These are phyloP conservation scores for Begonia peltatifolia DNA, from an alignment of 306 rosid species.

Conservation along the genomic window DNA sequence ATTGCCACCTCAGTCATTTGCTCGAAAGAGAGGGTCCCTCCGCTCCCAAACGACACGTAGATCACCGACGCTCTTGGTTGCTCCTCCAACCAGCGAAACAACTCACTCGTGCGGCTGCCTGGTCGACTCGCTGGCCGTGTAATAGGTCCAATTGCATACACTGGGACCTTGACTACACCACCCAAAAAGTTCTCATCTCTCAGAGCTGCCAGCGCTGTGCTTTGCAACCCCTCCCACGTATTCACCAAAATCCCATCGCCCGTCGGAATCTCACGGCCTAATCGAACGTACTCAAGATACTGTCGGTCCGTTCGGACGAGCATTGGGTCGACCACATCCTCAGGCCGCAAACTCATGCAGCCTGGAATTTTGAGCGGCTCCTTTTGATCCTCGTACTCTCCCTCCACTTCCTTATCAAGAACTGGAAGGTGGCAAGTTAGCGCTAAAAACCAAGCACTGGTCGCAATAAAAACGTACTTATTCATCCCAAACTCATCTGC, in stretches of 20 bases:
- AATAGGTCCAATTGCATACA: slow-evolving; percentile 25
- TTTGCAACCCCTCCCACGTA: slow-evolving; percentile 13
- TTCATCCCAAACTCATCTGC: slow-evolving; percentile 10
- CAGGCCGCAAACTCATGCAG: slow-evolving; percentile 12
- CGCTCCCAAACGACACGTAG: slow-evolving; percentile 45
- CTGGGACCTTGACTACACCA: slow-evolving; percentile 1
- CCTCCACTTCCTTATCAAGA: slow-evolving; percentile 9
- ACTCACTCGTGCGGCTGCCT: slow-evolving; percentile 4
- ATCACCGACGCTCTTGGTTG: slow-evolving; percentile 31
- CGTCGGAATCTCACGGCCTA: slow-evolving; percentile 1
- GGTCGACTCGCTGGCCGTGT: neutral
- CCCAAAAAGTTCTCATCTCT: slow-evolving; percentile 4
- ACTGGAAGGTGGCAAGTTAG: slow-evolving; percentile 3
- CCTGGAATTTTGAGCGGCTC: slow-evolving; percentile 14
- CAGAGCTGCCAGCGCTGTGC: slow-evolving; percentile 1
- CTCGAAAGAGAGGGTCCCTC: slow-evolving; percentile 30
- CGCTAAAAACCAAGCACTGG: slow-evolving; percentile 15
- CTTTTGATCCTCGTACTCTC: slow-evolving; percentile 12
- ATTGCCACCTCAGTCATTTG: slow-evolving; percentile 33
- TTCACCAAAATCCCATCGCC: slow-evolving; percentile 17
- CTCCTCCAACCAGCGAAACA: slow-evolving; percentile 42
- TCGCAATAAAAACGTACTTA: slow-evolving; percentile 5
- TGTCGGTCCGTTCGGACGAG: slow-evolving; percentile 7
- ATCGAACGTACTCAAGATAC: neutral
- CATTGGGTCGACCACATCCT: slow-evolving; percentile 8